Evolutionary conservation across 1,284 basidiomycete species (phyloP), one percentile per base, ranked within the genome.

Genomic region (Moesziomyces sp.): DNA sequence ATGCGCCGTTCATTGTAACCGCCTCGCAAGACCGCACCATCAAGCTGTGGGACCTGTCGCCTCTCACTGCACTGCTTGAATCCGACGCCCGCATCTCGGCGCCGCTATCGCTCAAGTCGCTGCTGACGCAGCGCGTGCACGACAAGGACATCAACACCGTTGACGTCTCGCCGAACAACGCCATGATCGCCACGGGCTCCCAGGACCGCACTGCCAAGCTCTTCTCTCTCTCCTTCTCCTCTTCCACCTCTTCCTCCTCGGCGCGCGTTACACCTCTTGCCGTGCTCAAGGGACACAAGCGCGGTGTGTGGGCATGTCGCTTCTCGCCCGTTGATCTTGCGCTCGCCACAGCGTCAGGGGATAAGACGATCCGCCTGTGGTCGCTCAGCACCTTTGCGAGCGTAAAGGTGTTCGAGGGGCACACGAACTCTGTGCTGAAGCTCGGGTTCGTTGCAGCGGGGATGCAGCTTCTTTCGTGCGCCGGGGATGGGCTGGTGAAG

Each of bases 81-180:
- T 53, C 56, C 3, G 10, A 43, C 2, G 10, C 3, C 16, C 18
- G 35, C 3, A 47, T 74, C 43, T 23, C 45, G 2, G 30, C 46
- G 14, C 57, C 70, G 18, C 21, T 64, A 8, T 44, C 89, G 73
- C 91, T 91, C 76, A 90, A 89, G 76, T 94, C 92, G 66, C 86
- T 99, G 24, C 88, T 89, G n/a, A 99, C 97, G 3, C 89, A 92
- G 56, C 92, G 92, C 81, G 93, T 94, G 14, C 96, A 99, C 85
- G 97, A 99, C 59, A 99, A 98, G 86, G 97, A 99, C 85, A 98
- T 99, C 86, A 99, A 99, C 85, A 90, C 94, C 49, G 88, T 99
- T 44, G 97, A 98, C 84, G 87, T 99, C 24, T 88, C 96, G 16
- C 94, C 94, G 3, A 94, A 97, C 83, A 93, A 97, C 84, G 88